Evolutionary conservation across 2,329 filamentous ascomycete species (phyloP).

Genomic region (Shiraia bambusicola): DNA sequence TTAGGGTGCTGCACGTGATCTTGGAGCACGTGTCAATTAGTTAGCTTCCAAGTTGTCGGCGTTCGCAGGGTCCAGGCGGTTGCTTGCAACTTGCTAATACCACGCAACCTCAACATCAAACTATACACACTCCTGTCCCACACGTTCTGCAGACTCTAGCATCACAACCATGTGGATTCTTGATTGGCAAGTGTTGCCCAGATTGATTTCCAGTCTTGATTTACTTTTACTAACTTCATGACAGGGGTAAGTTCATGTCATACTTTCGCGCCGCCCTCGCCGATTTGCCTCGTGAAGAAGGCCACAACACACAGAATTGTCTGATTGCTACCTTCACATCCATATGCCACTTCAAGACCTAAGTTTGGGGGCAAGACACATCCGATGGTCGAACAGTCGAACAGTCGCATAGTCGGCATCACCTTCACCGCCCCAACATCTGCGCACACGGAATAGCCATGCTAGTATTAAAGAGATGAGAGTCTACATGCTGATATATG

Average conservation of each 20-base stretch:
- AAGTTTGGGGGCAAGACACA: no score
- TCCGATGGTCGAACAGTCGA: background rate
- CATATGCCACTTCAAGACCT: no score
- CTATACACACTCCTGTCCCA: background rate
- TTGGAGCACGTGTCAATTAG: slow-evolving; percentile 5
- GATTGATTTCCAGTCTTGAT: background rate
- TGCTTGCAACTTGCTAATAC: slow-evolving; percentile 2
- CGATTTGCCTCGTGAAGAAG: slow-evolving; percentile 2
- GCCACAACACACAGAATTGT: background rate
- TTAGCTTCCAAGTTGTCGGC: no score
- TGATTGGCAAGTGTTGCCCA: slow-evolving; percentile 65
- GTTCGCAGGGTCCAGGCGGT: slow-evolving; percentile 2
- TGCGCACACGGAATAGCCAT: background rate
- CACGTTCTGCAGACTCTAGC: background rate
- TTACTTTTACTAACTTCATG: slow-evolving; percentile 13
- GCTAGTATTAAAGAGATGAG: background rate
- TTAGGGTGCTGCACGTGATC: slow-evolving; percentile 1
- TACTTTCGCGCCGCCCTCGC: slow-evolving; percentile 4
- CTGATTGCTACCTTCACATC: no score
- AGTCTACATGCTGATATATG: slow-evolving; percentile 7
- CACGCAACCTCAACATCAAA: slow-evolving; percentile 3
- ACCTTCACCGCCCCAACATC: background rate
- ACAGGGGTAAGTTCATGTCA: slow-evolving; percentile 34
- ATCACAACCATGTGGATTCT: slow-evolving; percentile 75
- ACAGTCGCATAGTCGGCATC: background rate